Base-by-base conservation (phyloP, 31 red algal genomes). In the Endocladia muricata region DNA sequence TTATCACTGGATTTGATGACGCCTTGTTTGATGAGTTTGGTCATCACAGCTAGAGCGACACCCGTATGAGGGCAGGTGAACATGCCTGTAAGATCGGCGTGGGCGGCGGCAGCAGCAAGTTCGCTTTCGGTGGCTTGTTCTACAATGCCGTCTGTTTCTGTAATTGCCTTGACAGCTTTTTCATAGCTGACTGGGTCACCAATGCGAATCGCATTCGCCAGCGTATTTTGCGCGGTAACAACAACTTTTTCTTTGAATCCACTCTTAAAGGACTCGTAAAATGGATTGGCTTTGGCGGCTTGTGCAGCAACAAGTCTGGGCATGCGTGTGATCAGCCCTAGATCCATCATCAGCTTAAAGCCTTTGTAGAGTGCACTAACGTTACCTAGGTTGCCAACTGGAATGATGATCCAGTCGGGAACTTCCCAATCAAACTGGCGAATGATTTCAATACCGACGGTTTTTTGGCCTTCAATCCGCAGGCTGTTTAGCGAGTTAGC, bases 341-440 rank as follows among this genome's bases (percentile, higher is more conserved):
- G 72, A 3, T 98, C 95, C 37, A 72, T 81, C 85, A 98, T 91
- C 95, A 98, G 94, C 21, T 76, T 60, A 59, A 98, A 98, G 31
- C 95, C 95, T 60, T 98, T 98, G 87, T 98, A 98, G 34, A 98
- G 88, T 40, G 95, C 95, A 60, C 94, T 91, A 58, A 98, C 91
- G 63, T 98, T 98, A 41, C 95, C 95, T 1, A 94, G 78, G 69
- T 98, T 98, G 28, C 95, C 95, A 31, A 86, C 95, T 22, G 95
- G 95, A 11, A 98, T 70, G 9, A 98, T 74, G 29, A 98, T 82
- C 95, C 95, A 98, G 71, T 98, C 95, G 13, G 95, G 95, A 26
- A 98, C 95, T 32, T 94, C 77, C 95, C 95, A 98, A 41, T 98
- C 95, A 83, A 98, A 98, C 86, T 98, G 95, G 41, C 94, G 95